These are phyloP conservation scores for Blakeslea trispora DNA, from an alignment of 371 early-diverging fungal species.

Conservation along the genomic window DNA sequence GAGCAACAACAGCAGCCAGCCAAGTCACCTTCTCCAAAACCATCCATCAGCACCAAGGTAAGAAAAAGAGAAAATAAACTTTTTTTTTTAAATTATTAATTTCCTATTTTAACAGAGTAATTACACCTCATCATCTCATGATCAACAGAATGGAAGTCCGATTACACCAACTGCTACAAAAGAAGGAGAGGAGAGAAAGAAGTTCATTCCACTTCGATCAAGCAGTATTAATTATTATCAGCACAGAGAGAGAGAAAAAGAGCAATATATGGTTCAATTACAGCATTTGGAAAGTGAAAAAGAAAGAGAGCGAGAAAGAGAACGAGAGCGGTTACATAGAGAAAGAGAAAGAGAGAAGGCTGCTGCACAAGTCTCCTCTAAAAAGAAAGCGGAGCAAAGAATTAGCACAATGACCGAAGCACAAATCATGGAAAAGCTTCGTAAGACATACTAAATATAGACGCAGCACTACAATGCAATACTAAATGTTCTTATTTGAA, in stretches of 20 bases:
- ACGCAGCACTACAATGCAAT: too few relatives aligned
- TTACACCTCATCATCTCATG: conserved; percentile 18
- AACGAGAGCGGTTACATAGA: conserved; percentile 26
- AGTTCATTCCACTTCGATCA: background rate
- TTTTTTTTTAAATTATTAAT: conserved; percentile 1
- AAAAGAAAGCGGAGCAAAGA: conserved; percentile 62
- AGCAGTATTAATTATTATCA: conserved; percentile 21
- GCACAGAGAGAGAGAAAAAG: conserved; percentile 17
- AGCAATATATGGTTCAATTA: too few relatives aligned
- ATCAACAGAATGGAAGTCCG: conserved; percentile 18
- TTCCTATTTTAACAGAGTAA: conserved; percentile 10
- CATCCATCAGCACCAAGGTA: conserved; percentile 9
- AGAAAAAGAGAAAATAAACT: background rate
- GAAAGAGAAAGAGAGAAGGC: conserved; percentile 36
- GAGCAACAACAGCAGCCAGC: conserved; percentile 1
- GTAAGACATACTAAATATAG: conserved; percentile 39
- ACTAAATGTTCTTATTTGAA: too few relatives aligned
- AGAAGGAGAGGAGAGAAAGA: conserved; percentile 6
- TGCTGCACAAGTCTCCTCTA: conserved; percentile 30
- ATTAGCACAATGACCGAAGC: conserved; percentile 89
- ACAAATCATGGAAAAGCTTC: conserved; percentile 89
- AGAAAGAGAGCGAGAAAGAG: conserved; percentile 21
- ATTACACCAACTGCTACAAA: conserved; percentile 8
- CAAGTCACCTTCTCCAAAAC: conserved; percentile 13
- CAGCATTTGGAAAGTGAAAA: conserved; percentile 21